Conservation (phyloP, 116 monocot species). For the Iris pallida region DNA sequence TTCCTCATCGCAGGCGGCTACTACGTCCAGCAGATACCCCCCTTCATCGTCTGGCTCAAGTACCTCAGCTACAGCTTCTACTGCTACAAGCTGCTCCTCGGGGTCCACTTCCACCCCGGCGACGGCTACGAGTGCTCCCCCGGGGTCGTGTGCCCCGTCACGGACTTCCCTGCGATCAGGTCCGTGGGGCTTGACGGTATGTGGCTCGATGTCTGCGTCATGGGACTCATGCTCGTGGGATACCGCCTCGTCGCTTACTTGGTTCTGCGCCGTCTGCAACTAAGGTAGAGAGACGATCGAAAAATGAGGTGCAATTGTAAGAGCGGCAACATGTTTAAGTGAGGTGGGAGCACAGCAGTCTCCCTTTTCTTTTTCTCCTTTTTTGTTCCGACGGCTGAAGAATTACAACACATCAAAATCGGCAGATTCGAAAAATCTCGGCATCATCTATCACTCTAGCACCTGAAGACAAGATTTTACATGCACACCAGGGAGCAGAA, state of each 20-base stretch:
- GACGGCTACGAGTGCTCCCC: slow-evolving; percentile 52
- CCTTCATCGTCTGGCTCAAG: slow-evolving; percentile 83
- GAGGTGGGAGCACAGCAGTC: too few relatives aligned
- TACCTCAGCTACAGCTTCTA: slow-evolving; percentile 92
- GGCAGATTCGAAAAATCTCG: too few relatives aligned
- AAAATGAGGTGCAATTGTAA: too few relatives aligned
- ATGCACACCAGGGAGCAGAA: too few relatives aligned
- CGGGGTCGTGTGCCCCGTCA: slow-evolving; percentile 42
- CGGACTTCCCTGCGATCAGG: slow-evolving; percentile 62
- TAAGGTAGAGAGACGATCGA: not conserved
- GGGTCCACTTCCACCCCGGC: slow-evolving; percentile 45
- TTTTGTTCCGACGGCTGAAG: too few relatives aligned
- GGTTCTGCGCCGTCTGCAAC: slow-evolving; percentile 31
- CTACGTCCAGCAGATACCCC: slow-evolving; percentile 85
- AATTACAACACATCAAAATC: too few relatives aligned
- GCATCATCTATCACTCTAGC: too few relatives aligned
- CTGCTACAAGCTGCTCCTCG: slow-evolving; percentile 83
- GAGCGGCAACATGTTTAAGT: too few relatives aligned
- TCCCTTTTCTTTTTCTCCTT: too few relatives aligned
- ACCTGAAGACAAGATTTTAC: too few relatives aligned
- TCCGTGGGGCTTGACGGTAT: slow-evolving; percentile 52
- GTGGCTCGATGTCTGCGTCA: slow-evolving; percentile 76
- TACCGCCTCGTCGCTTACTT: slow-evolving; percentile 70
- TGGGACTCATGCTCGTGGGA: slow-evolving; percentile 68
- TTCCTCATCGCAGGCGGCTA: slow-evolving; percentile 92